Evolutionary conservation across 1,284 basidiomycete species (phyloP), one percentile per base, ranked within the genome.

Genomic region (Tausonia pullulans): DNA sequence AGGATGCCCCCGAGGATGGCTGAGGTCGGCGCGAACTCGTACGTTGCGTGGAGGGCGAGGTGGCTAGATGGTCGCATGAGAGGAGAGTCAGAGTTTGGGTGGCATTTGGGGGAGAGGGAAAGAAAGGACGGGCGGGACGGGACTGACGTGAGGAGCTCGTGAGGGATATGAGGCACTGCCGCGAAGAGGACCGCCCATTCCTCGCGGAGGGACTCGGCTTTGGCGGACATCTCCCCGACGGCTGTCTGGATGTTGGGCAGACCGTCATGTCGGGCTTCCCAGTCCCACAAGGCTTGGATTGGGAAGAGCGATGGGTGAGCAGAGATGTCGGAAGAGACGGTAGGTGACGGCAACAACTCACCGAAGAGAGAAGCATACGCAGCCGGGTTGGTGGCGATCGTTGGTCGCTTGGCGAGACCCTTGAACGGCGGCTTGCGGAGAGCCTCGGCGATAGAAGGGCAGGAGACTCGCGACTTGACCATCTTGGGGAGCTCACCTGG

Each of bases 1-100:
- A 98, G 78, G 75, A 98, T 83, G 13, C 96, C 96, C 44, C 96
- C 95, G 55, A 98, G 80, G 44, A 98, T 87, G 0, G 93, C 93
- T 73, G 92, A 87, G 4, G 93, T 84, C 2, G 93, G 88, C 3
- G 89, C 85, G 78, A 95, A 88, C 73, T 95, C 88, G 73, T 87
- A 84, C n/a, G 79, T 77, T 13, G 90, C 86, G n/a, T 87, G 86
- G 14, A 78, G 79, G 10, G 85, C 79, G 57, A 88, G 70, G 54
- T 83, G 78, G 64, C 87, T 87, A 68, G 55, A 48, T 50, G 43
- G 0, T 56, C 61, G 62, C 16, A 53, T 67, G 53, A 3, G 62
- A 62, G 13, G 49, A 52, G 55, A 44, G 5, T 9, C 10, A 11
- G 40, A 39, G 27, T 7, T 2, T 5, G 44, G 61, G 48, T 39